These are phyloP conservation scores for Nemania diffusa DNA, from an alignment of 2,329 filamentous ascomycete genomes.

Conservation along the genomic window DNA sequence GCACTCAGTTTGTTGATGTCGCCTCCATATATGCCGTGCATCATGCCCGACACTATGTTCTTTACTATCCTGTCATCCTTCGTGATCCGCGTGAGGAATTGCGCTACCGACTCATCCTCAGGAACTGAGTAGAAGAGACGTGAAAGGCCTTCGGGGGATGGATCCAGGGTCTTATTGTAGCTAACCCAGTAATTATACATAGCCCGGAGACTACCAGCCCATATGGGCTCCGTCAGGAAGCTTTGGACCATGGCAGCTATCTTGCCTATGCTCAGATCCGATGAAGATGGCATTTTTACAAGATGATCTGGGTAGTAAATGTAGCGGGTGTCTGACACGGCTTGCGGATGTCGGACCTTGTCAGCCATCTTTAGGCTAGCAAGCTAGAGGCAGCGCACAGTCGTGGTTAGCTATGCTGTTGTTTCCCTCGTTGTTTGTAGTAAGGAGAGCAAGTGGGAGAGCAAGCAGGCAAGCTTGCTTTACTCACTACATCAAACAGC, in stretches of 20 bases:
- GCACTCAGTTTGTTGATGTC: slow-evolving; percentile 84
- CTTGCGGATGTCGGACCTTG: slow-evolving; percentile 63
- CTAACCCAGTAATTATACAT: slow-evolving; percentile 16
- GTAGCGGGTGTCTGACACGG: slow-evolving; percentile 70
- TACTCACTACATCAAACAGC: slow-evolving; percentile 75
- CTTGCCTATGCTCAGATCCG: slow-evolving; percentile 22
- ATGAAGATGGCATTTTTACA: slow-evolving; percentile 59
- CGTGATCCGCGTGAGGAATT: slow-evolving; percentile 68
- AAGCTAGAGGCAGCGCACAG: slow-evolving; percentile 57
- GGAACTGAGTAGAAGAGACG: slow-evolving; percentile 41
- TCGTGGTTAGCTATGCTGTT: slow-evolving; percentile 17
- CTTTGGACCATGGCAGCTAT: slow-evolving; percentile 27
- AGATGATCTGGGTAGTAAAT: slow-evolving; percentile 90
- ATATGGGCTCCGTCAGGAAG: slow-evolving; percentile 44
- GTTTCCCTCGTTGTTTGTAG: background rate
- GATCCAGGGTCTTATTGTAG: slow-evolving; percentile 9
- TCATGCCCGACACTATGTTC: slow-evolving; percentile 77
- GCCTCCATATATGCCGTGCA: slow-evolving; percentile 94
- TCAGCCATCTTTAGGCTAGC: slow-evolving; percentile 65
- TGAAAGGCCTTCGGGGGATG: background rate
- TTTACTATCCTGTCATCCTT: slow-evolving; percentile 67
- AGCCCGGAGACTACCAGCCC: slow-evolving; percentile 36
- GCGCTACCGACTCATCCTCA: slow-evolving; percentile 76
- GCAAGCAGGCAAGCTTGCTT: background rate
- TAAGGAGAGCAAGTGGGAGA: too few relatives aligned